Evolutionary conservation across 2,329 filamentous ascomycete genomes (phyloP), one percentile per base, ranked within the genome.

Genomic region (Fusarium dlaminii): DNA sequence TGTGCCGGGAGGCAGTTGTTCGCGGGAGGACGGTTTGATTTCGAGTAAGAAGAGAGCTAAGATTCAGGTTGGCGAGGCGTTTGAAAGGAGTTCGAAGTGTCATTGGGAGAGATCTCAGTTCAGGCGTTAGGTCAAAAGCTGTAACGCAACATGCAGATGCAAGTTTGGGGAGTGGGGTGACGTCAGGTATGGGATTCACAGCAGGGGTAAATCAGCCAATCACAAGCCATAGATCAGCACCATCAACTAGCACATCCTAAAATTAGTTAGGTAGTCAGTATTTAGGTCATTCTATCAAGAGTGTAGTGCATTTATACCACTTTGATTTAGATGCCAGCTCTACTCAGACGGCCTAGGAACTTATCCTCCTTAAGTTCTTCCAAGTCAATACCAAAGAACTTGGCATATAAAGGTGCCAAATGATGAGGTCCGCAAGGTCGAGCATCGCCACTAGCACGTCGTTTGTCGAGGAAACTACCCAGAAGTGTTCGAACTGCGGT

Each of bases 81-180:
- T 30, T 63, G 18, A 52, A 69, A 39, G 68, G 40, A 34, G 55
- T 58, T 70, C 52, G 63, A 45, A 56, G 66, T 62, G 72, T 66
- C 76, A 78, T 78, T 68, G 59, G 68, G 59, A 63, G 51, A 43
- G 59, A 70, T 67, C 62, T 68, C 56, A 49, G 66, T 63, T 68
- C 62, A 43, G 66, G 49, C 46, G 54, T 70, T 32, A 45, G 70
- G 65, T 74, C 66, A 66, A 57, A 60, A 54, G 62, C 32, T 59
- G 59, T 48, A 45, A 51, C 61, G 59, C 59, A 40, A 51, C 65
- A 68, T 74, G 61, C 61, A 55, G 59, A 62, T 62, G 61, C 61
- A 72, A 68, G 72, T 64, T 67, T 74, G 39, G 65, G 72, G 74
- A 73, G 70, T 36, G 78, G 77, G 78, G 79, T 81, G 79, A 81